Base-by-base conservation (phyloP, 2,329 filamentous ascomycete species). In the Thielaviopsis ethacetica region DNA sequence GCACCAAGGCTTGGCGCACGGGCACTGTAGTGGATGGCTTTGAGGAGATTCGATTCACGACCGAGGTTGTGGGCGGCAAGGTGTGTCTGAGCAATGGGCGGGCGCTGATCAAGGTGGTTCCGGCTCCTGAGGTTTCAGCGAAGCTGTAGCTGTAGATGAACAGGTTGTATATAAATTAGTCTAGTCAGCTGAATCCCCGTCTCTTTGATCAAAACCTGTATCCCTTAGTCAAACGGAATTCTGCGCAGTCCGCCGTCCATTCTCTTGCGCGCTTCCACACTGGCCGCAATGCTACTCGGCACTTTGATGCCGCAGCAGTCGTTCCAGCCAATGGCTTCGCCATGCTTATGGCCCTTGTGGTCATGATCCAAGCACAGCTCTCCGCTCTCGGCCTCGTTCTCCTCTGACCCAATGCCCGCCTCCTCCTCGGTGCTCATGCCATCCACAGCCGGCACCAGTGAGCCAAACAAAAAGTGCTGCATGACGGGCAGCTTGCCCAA, bases 281-380 rank as follows among this genome's bases (percentile, higher is more conserved):
- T 88, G 0, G 93, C 94, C 27, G 91, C 94, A 60, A 97, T 79
- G 57, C 89, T 91, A 68, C 91, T 95, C 0, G 93, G 94, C 17
- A 98, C 93, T 66, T 95, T 91, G 71, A 98, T 98, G 26, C 93
- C 93, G 68, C 93, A 98, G 71, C 93, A 98, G 70, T 98, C 93
- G 5, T 91, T 91, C 88, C 93, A 98, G 22, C 81, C 82, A 59
- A 76, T 81, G 54, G 80, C 79, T 56, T 84, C 80, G 64, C 77
- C 80, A 71, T 83, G 80, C 27, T 81, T 83, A 63, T 83, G 80
- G 62, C 73, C 73, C 47, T 49, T 30, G n/a, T 58, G 34, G n/a
- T 30, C 59, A 56, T 84, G 81, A 26, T 84, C 79, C 26, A 82
- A 73, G 52, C 59, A 61, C n/a, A 81, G 78, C 61, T 82, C 81